Evolutionary conservation across 2,329 filamentous ascomycete species (phyloP).

Genomic region (Alternaria hordeiaustralica): DNA sequence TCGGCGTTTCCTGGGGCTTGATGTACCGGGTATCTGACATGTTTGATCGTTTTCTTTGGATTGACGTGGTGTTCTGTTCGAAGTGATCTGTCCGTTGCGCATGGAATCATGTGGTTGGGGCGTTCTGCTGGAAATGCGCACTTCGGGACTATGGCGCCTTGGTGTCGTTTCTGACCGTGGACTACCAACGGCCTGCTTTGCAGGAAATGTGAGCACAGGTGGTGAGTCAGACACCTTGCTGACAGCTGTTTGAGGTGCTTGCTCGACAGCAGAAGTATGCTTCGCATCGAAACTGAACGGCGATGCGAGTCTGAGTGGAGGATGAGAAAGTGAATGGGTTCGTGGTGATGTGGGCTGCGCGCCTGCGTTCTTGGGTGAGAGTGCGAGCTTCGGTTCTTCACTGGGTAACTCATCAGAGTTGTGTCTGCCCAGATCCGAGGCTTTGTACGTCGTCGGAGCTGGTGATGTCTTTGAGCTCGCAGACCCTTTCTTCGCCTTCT

Average conservation of each 20-base stretch:
- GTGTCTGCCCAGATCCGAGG: background rate
- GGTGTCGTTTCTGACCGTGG: background rate
- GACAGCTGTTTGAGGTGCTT: background rate
- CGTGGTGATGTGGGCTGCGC: background rate
- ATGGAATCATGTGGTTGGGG: background rate
- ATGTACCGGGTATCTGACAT: background rate
- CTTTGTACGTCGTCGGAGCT: background rate
- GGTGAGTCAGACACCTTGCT: constrained; percentile 6
- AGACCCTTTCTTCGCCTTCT: constrained; percentile 19
- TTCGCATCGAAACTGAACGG: constrained; percentile 10
- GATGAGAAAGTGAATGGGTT: background rate
- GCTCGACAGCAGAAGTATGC: background rate
- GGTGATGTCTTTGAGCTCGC: constrained; percentile 1
- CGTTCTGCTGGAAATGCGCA: constrained; percentile 8
- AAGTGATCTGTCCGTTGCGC: background rate
- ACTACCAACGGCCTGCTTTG: background rate
- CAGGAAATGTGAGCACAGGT: background rate
- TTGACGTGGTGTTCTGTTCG: background rate
- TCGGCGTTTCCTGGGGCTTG: constrained; percentile 8
- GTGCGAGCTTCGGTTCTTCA: background rate
- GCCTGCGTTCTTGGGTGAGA: background rate
- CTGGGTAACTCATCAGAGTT: background rate
- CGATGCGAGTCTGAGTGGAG: constrained; percentile 15
- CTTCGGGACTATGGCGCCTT: constrained; percentile 13
- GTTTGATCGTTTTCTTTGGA: background rate